These are phyloP conservation scores for Chamaenerion angustifolium DNA, from an alignment of 345 rosid genomes.

Conservation along the genomic window DNA sequence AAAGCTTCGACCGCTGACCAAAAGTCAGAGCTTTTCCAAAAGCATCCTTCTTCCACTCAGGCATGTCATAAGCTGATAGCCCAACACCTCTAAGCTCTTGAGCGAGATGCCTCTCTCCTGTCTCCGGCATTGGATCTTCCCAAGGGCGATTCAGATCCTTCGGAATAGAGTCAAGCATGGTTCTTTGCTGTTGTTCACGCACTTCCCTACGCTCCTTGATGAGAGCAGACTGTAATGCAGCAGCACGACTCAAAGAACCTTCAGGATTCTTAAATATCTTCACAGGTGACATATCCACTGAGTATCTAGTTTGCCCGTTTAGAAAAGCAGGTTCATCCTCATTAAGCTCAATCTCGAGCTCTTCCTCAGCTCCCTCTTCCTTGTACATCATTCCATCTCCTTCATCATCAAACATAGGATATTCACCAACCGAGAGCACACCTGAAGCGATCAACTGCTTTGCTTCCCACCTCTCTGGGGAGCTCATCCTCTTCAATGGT, in stretches of 20 bases:
- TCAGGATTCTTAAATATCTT: conserved; percentile 90
- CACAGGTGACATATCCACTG: conserved; percentile 75
- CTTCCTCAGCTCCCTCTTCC: conserved; percentile 83
- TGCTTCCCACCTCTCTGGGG: conserved; percentile 83
- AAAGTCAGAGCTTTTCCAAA: conserved; percentile 62
- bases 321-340: conserved; percentile 83
- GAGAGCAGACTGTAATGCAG: conserved; percentile 87
- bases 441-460: conserved; percentile 89
- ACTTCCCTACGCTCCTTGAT: conserved; percentile 77
- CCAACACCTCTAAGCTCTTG: conserved; percentile 92
- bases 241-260: conserved; percentile 86
- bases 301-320: conserved; percentile 59
- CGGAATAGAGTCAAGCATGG: conserved; percentile 85
- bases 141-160: conserved; percentile 97
- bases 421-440: conserved; percentile 39
- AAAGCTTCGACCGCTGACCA: conserved; percentile 78
- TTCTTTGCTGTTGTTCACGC: conserved; percentile 71
- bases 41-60: conserved; percentile 94
- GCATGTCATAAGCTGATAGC: conserved; percentile 76
- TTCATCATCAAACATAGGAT: conserved; percentile 77
- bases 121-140: conserved; percentile 96
- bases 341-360: conserved; percentile 86
- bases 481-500: conserved; percentile 78
- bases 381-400: conserved; percentile 68
- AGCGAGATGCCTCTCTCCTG: conserved; percentile 82